Evolutionary conservation across 2,329 filamentous ascomycete genomes (phyloP).

Genomic region (Grosmannia clavigera): DNA sequence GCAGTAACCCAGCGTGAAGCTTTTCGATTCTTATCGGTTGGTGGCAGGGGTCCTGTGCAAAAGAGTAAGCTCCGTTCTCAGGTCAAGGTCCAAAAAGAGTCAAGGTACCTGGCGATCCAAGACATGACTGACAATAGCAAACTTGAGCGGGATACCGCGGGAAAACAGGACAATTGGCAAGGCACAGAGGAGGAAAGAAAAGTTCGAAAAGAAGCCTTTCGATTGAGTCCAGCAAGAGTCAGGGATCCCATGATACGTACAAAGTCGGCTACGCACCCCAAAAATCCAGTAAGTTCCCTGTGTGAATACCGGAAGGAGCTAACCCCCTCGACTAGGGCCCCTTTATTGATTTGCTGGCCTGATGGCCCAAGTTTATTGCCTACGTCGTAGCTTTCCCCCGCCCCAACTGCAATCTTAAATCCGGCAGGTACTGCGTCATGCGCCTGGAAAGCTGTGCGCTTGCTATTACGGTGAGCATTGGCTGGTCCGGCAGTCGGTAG

Average conservation of each 20-base stretch:
- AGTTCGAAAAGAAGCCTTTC: neutral
- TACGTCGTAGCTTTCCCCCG: neutral
- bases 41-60: neutral
- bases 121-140: neutral
- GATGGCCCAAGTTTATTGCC: neutral
- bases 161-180: neutral
- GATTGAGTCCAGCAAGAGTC: neutral
- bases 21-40: neutral
- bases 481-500: neutral
- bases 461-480: neutral
- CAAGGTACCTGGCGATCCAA: neutral
- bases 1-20: neutral
- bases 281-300: neutral
- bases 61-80: neutral
- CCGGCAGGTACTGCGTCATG: neutral
- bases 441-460: neutral
- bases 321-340: neutral
- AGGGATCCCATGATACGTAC: neutral
- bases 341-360: neutral
- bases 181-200: neutral
- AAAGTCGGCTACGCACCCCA: neutral
- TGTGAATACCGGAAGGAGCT: neutral
- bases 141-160: neutral
- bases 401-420: neutral
- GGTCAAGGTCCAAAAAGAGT: neutral